phyloP scores from a whole-genome alignment of 108 stramenopile genomes.

The Craspedostauros australis region DNA sequence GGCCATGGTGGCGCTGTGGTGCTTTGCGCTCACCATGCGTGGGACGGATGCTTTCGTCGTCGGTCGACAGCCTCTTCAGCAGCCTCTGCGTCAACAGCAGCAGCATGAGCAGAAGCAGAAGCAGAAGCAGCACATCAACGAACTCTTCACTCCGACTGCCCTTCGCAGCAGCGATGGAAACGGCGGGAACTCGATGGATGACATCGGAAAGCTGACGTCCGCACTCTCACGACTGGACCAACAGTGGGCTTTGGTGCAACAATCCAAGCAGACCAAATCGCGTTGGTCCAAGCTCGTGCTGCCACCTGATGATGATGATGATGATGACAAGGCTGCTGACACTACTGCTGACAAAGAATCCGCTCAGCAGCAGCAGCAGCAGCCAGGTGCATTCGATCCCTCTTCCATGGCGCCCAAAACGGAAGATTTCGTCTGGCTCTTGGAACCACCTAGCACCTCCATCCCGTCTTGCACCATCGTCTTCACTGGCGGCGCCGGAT shows the following conservation, averaged over 20 bases:
- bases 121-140: no score
- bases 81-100: no score
- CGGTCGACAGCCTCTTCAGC: no score
- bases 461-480: conserved; percentile 72
- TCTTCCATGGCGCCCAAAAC: neutral
- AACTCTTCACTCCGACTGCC: no score
- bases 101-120: no score
- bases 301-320: conserved; percentile 22
- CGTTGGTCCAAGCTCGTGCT: conserved; percentile 60
- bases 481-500: conserved; percentile 74
- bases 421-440: conserved; percentile 59
- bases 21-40: no score
- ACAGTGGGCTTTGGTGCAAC: conserved; percentile 59
- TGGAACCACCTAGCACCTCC: conserved; percentile 51
- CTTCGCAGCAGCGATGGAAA: no score
- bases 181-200: no score
- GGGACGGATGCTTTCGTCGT: no score
- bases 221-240: conserved; percentile 59
- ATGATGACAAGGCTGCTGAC: neutral
- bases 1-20: no score
- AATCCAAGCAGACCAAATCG: conserved; percentile 28
- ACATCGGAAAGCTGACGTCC: conserved; percentile 31
- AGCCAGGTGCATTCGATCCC: neutral
- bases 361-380: conserved; percentile 1
- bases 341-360: neutral